These are phyloP conservation scores for Limtongia smithiae DNA, from an alignment of 805 yeast genomes.

Conservation along the genomic window DNA sequence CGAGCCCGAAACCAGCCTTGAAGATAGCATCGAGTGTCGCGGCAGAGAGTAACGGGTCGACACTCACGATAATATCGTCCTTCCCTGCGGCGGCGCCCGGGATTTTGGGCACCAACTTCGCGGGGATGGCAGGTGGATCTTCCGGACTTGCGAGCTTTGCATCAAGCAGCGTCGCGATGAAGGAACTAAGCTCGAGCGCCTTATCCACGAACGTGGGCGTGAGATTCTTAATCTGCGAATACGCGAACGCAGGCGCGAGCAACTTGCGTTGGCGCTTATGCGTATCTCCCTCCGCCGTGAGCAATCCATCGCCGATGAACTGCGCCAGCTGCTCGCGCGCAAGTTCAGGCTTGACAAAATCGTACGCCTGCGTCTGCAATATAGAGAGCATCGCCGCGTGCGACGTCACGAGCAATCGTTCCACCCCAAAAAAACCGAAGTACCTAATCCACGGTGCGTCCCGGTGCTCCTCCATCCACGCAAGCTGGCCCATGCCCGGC, in stretches of 20 bases:
- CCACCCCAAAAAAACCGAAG: constrained; percentile 8
- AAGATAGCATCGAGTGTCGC: constrained; percentile 24
- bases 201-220: constrained; percentile 16
- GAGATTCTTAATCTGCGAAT: constrained; percentile 10
- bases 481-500: constrained; percentile 10
- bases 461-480: constrained; percentile 13
- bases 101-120: not conserved
- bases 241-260: constrained; percentile 8
- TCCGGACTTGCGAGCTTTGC: not conserved
- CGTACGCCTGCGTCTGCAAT: constrained; percentile 20
- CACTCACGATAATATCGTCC: constrained; percentile 3
- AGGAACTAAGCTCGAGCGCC: constrained; percentile 3
- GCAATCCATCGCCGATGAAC: constrained; percentile 2
- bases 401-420: constrained; percentile 5
- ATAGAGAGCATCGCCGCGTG: constrained; percentile 16
- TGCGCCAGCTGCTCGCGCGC: constrained; percentile 4
- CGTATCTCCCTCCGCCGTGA: constrained; percentile 3
- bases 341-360: constrained; percentile 11
- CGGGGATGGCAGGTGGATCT: not conserved
- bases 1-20: constrained; percentile 22
- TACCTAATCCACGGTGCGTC: constrained; percentile 16
- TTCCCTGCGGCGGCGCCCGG: not conserved
- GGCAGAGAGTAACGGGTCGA: constrained; percentile 11
- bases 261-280: constrained; percentile 9
- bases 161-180: constrained; percentile 6